These are phyloP conservation scores for Bothia castanella DNA, from an alignment of 1,284 basidiomycete species.

Conservation along the genomic window DNA sequence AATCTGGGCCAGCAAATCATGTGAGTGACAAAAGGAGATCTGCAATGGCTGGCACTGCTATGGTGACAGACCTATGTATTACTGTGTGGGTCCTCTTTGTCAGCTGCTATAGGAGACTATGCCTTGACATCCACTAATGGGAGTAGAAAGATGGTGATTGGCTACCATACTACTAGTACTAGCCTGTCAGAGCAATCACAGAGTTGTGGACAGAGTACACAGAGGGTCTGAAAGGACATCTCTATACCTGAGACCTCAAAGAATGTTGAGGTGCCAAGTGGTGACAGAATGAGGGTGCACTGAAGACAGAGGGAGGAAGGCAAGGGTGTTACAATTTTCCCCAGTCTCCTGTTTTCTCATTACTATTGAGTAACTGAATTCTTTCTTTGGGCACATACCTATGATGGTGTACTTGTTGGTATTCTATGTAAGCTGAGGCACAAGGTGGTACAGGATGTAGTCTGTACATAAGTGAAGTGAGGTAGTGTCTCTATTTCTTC, in stretches of 20 bases:
- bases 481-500: not conserved
- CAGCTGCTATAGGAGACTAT: not conserved
- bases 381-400: no score
- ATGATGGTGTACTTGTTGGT: no score
- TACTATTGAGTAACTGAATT: no score
- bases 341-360: no score
- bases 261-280: conserved; percentile 19
- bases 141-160: conserved; percentile 12
- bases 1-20: no score
- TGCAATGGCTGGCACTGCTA: no score
- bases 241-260: conserved; percentile 12
- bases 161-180: conserved; percentile 13
- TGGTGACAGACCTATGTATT: no score
- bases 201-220: conserved; percentile 18
- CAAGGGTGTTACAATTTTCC: no score
- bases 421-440: not conserved
- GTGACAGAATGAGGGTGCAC: conserved; percentile 6
- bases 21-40: no score
- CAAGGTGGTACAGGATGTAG: not conserved
- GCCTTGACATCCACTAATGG: conserved; percentile 12
- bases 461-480: not conserved
- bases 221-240: no score
- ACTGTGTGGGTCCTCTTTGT: no score
- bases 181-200: conserved; percentile 2
- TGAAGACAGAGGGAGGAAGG: conserved; percentile 14